phyloP scores from a whole-genome alignment of 352 stramenopile species.

The Phytopythium cucurbitacearum region DNA sequence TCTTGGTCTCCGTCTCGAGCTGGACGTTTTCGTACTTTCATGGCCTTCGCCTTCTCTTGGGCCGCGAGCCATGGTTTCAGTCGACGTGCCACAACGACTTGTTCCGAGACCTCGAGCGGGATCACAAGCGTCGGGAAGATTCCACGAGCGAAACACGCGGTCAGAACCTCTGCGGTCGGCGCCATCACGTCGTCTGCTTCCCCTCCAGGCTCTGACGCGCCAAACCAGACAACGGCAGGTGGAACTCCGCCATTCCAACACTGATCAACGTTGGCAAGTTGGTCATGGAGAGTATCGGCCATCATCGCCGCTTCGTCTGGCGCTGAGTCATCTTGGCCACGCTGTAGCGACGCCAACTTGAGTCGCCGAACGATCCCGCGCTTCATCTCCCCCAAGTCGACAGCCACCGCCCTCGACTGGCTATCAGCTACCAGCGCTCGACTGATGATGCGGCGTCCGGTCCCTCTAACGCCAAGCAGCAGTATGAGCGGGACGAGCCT shows the following conservation, averaged over 20 bases:
- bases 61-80: background rate
- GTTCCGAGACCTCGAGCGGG: constrained; percentile 27
- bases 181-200: constrained; percentile 13
- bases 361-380: background rate
- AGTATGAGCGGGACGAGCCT: constrained; percentile 35
- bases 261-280: constrained; percentile 10
- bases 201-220: too few species aligned
- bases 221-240: too few species aligned
- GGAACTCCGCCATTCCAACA: too few species aligned
- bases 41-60: constrained; percentile 7
- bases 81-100: constrained; percentile 3
- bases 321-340: constrained; percentile 2
- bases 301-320: constrained; percentile 6
- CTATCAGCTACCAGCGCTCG: constrained; percentile 2
- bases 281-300: constrained; percentile 16
- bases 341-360: background rate
- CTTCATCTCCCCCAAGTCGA: constrained; percentile 11
- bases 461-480: constrained; percentile 48
- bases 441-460: constrained; percentile 11
- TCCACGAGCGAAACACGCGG: constrained; percentile 30
- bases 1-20: constrained; percentile 9
- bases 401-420: constrained; percentile 9
- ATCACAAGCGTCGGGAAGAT: constrained; percentile 57
- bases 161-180: constrained; percentile 31
- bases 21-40: background rate